Conservation (phyloP, 768 basidiomycete species). For the Pulveroboletus sp. region DNA sequence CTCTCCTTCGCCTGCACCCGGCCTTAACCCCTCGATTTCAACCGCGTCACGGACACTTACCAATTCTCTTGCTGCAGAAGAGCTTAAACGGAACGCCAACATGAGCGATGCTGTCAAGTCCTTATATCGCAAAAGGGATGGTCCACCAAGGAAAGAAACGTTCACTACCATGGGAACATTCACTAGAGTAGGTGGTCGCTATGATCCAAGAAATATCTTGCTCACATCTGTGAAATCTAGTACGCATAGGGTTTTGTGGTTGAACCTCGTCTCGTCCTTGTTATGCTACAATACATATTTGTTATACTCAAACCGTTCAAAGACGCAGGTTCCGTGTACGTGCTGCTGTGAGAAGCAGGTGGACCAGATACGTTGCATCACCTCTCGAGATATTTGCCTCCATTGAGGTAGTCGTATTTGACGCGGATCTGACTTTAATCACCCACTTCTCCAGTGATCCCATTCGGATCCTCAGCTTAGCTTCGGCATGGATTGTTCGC, state of each 20-base stretch:
- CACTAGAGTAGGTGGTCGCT: constrained; percentile 64
- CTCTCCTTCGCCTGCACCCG: constrained; percentile 27
- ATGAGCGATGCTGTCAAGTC: constrained; percentile 90
- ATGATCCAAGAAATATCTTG: neutral
- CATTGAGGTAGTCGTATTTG: no score
- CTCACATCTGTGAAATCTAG: constrained; percentile 11
- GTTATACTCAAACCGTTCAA: neutral
- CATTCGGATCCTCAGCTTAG: no score
- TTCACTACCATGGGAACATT: constrained; percentile 94
- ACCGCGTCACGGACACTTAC: constrained; percentile 65
- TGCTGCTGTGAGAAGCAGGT: neutral
- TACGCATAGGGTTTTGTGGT: constrained; percentile 18
- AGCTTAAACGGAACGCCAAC: constrained; percentile 74
- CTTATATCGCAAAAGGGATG: constrained; percentile 59
- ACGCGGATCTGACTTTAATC: no score
- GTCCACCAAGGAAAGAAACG: constrained; percentile 69
- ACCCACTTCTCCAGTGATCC: no score
- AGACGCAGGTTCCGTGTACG: neutral
- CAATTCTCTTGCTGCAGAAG: constrained; percentile 73
- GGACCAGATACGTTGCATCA: neutral
- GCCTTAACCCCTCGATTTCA: constrained; percentile 47
- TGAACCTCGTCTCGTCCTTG: neutral
- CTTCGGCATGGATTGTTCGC: no score
- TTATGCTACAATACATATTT: constrained; percentile 12
- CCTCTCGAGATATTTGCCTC: neutral